Evolutionary conservation across 176 grass and related monocot genomes (phyloP).

Genomic region (Pontederia crassipes): DNA sequence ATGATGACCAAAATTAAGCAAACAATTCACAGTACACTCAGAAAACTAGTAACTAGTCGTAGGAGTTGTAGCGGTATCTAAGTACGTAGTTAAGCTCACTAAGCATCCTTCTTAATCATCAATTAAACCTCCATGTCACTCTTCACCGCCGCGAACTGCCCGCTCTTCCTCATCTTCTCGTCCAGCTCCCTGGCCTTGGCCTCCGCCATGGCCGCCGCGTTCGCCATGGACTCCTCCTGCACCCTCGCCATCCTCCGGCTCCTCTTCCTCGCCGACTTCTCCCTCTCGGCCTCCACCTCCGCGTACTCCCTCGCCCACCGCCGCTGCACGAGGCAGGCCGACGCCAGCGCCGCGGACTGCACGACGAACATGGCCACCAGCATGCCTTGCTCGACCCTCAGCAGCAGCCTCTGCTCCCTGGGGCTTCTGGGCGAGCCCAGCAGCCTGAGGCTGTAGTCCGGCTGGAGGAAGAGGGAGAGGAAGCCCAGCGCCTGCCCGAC

Average conservation of each 20-base stretch:
- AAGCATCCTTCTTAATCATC: neutral
- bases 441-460: constrained; percentile 28
- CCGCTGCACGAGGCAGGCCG: constrained; percentile 26
- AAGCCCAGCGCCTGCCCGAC: constrained; percentile 34
- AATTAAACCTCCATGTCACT: constrained; percentile 21
- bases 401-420: constrained; percentile 46
- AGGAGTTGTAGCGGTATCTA: too few species aligned
- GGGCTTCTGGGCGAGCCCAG: constrained; percentile 37
- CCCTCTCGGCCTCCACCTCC: constrained; percentile 41
- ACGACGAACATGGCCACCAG: constrained; percentile 45
- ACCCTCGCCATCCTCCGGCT: constrained; percentile 38
- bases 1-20: too few species aligned
- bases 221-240: constrained; percentile 37
- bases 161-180: constrained; percentile 33
- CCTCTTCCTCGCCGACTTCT: constrained; percentile 30
- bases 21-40: too few species aligned
- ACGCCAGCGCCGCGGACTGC: constrained; percentile 35
- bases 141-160: constrained; percentile 28
- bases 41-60: too few species aligned
- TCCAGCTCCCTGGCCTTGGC: constrained; percentile 31
- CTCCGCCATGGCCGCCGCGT: constrained; percentile 25
- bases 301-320: constrained; percentile 38
- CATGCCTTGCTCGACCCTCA: constrained; percentile 38
- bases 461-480: constrained; percentile 38
- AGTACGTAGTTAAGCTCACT: too few species aligned